These are phyloP conservation scores for Candida incommunis DNA, from an alignment of 805 yeast genomes.

Conservation along the genomic window DNA sequence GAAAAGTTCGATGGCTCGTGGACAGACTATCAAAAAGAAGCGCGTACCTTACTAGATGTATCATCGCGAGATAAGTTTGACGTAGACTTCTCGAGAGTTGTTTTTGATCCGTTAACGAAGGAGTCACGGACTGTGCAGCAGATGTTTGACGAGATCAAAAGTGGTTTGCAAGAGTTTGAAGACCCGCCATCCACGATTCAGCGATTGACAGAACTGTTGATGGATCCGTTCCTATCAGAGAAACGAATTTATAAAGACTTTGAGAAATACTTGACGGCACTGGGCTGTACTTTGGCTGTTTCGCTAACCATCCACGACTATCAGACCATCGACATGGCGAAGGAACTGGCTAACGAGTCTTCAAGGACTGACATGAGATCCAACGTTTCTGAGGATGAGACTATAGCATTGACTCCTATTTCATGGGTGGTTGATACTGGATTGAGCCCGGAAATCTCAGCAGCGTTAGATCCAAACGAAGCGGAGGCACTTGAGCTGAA, in stretches of 20 bases:
- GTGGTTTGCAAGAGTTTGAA: conserved; percentile 5
- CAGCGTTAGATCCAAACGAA: neutral
- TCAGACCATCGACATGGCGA: conserved; percentile 10
- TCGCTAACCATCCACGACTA: conserved; percentile 11
- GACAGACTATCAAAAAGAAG: neutral
- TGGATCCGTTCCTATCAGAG: no score
- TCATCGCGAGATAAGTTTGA: neutral
- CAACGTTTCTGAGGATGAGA: conserved; percentile 12
- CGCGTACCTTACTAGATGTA: conserved; percentile 1
- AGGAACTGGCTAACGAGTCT: conserved; percentile 8
- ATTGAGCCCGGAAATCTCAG: conserved; percentile 8
- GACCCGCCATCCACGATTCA: conserved; percentile 27
- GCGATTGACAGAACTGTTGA: conserved; percentile 22
- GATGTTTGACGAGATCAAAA: conserved; percentile 3
- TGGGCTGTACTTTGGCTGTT: conserved; percentile 14
- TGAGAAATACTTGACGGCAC: conserved; percentile 17
- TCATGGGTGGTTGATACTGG: conserved; percentile 16
- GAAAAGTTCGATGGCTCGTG: neutral
- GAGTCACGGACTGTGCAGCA: conserved; percentile 6
- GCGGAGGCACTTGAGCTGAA: no score
- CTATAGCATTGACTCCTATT: conserved; percentile 12
- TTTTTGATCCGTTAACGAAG: conserved; percentile 12
- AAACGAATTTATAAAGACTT: conserved; percentile 11
- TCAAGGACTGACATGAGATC: conserved; percentile 5
- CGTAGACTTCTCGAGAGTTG: conserved; percentile 3